Conservation (phyloP, 1,284 basidiomycete genomes). For the Rhodotorula sp. region DNA sequence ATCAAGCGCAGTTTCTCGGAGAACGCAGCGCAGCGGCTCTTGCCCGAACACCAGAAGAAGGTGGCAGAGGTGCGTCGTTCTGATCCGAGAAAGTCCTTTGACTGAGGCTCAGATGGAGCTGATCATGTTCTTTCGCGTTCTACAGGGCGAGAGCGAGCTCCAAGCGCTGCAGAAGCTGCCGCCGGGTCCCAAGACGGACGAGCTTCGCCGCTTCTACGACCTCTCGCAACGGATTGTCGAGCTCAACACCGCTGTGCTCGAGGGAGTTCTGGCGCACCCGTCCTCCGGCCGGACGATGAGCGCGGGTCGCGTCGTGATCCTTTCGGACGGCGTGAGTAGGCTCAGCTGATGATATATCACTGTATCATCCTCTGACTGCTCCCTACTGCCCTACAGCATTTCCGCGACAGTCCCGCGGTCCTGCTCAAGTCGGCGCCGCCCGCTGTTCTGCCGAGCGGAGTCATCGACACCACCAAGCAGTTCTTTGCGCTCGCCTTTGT, state of each 20-base stretch:
- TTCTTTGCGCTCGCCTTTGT: slow-evolving; percentile 75
- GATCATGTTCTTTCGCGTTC: too few relatives aligned
- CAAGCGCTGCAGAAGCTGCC: slow-evolving; percentile 65
- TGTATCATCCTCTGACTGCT: too few relatives aligned
- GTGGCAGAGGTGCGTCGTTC: slow-evolving; percentile 65
- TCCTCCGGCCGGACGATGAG: slow-evolving; percentile 68
- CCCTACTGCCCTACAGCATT: slow-evolving; percentile 60
- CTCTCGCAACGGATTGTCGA: slow-evolving; percentile 65
- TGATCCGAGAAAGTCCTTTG: too few relatives aligned
- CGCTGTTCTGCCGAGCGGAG: slow-evolving; percentile 52
- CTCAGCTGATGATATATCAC: too few relatives aligned
- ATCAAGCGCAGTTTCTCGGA: slow-evolving; percentile 99
- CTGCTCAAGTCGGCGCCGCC: slow-evolving; percentile 68
- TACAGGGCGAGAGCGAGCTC: slow-evolving; percentile 73
- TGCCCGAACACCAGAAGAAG: slow-evolving; percentile 89
- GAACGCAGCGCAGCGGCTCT: slow-evolving; percentile 85
- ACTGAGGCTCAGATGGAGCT: too few relatives aligned
- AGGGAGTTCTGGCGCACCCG: slow-evolving; percentile 62
- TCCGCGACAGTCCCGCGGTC: slow-evolving; percentile 69
- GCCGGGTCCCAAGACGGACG: slow-evolving; percentile 54
- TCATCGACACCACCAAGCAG: slow-evolving; percentile 57
- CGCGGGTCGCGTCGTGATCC: slow-evolving; percentile 75
- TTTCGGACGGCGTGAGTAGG: slow-evolving; percentile 71
- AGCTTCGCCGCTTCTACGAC: slow-evolving; percentile 78
- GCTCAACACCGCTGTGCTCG: slow-evolving; percentile 65